A percentile compares a stretch with the other conserved stretches of the same genome.
These are phyloP conservation scores for Delitschia confertaspora DNA, from an alignment of 495 filamentous ascomycete species.

Conservation along the genomic window DNA sequence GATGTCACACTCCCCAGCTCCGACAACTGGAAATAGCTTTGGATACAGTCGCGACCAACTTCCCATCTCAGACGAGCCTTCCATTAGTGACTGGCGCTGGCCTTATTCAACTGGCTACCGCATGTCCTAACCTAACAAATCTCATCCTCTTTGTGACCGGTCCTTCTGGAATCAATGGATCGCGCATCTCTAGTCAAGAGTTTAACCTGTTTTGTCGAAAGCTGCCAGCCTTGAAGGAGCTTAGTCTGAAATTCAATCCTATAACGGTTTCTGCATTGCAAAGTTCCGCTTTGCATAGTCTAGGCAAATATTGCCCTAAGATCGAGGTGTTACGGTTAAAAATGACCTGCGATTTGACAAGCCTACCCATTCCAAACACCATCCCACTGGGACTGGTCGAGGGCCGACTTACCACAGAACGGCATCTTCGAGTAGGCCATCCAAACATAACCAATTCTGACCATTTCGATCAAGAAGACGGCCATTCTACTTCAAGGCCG, in stretches of 20 bases:
- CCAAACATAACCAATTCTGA: neutral
- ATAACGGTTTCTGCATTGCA: slow-evolving; percentile 1
- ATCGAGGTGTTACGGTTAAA: slow-evolving; percentile 21
- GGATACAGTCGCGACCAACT: slow-evolving; percentile 6
- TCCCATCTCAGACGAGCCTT: slow-evolving; percentile 6
- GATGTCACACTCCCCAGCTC: slow-evolving; percentile 8
- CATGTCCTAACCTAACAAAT: slow-evolving; percentile 11
- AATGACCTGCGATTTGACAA: slow-evolving; percentile 8
- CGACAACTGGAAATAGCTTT: slow-evolving; percentile 13
- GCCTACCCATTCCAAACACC: slow-evolving; percentile 8
- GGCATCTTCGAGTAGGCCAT: too few species aligned
- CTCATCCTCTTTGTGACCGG: slow-evolving; percentile 14
- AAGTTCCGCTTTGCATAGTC: slow-evolving; percentile 11
- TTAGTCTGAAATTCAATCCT: slow-evolving; percentile 19
- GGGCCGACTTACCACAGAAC: neutral
- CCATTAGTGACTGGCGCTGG: slow-evolving; percentile 5
- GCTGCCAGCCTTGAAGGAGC: slow-evolving; percentile 4
- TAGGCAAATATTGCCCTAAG: slow-evolving; percentile 12
- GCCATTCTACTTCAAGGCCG: neutral
- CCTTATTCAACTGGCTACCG: slow-evolving; percentile 2
- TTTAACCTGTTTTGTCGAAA: slow-evolving; percentile 16
- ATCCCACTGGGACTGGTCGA: slow-evolving; percentile 9
- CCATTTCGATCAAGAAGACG: too few species aligned
- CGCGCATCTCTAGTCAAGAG: slow-evolving; percentile 7
- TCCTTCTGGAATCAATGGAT: slow-evolving; percentile 17